Evolutionary conservation across 1,284 basidiomycete genomes (phyloP).

Genomic region (Mycena sp.): DNA sequence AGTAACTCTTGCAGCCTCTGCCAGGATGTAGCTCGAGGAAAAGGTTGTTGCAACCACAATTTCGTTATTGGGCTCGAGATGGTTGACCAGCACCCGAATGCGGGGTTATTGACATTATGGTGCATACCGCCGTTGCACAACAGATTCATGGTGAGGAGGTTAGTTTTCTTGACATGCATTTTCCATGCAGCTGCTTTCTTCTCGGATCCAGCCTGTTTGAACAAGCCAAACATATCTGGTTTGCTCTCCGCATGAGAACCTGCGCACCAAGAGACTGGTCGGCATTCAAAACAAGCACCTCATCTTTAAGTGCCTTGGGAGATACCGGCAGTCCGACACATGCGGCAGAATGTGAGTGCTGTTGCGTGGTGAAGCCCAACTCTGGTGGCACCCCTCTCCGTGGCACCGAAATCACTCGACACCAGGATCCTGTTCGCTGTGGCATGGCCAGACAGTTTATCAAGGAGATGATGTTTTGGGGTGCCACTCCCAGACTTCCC

Average conservation of each 20-base stretch:
- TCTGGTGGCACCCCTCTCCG: slow-evolving; percentile 2
- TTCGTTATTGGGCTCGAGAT: not conserved
- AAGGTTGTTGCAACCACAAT: not conserved
- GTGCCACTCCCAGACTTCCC: too few relatives aligned
- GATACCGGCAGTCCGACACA: not conserved
- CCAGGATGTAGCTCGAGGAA: not conserved
- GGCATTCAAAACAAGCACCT: not conserved
- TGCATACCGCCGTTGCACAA: not conserved
- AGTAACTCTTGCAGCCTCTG: slow-evolving; percentile 1
- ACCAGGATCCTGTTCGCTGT: not conserved
- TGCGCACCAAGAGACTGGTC: not conserved
- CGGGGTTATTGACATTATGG: not conserved
- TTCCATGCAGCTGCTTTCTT: not conserved
- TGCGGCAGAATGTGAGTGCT: not conserved
- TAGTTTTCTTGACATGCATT: not conserved
- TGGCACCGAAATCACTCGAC: slow-evolving; percentile 1
- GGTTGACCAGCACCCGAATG: slow-evolving; percentile 1
- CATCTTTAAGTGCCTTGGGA: not conserved
- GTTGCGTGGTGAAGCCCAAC: slow-evolving; percentile 1
- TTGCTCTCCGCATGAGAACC: not conserved
- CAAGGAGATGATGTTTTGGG: not conserved
- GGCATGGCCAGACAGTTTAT: not conserved
- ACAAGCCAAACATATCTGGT: not conserved
- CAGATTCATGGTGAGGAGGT: slow-evolving; percentile 10
- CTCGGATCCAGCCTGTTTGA: not conserved